phyloP scores from a whole-genome alignment of 371 early-diverging fungal genomes.

The Lichtheimia ornata region DNA sequence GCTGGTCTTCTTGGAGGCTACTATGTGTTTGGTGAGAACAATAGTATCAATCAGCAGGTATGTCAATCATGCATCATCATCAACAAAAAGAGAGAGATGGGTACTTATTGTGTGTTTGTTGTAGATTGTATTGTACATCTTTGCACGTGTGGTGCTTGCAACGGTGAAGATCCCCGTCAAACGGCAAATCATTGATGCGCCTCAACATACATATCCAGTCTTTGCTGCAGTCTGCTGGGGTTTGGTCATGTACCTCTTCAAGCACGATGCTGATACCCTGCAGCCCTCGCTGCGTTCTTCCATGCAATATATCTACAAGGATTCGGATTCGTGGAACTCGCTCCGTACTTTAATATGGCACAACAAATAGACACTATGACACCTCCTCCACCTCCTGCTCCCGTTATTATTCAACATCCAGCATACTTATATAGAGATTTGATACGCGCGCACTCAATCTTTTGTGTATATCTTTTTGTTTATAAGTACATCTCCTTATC shows the following conservation, averaged over 20 bases:
- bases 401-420: too few relatives aligned
- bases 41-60: constrained; percentile 94
- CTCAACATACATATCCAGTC: constrained; percentile 81
- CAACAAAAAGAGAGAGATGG: too few relatives aligned
- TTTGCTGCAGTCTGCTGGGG: constrained; percentile 98
- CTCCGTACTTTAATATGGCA: constrained; percentile 85
- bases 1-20: constrained; percentile 94
- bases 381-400: too few relatives aligned
- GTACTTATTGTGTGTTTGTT: too few relatives aligned
- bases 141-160: constrained; percentile 89
- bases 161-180: constrained; percentile 82
- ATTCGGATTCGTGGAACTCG: constrained; percentile 81
- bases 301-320: constrained; percentile 92
- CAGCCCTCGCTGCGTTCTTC: constrained; percentile 92
- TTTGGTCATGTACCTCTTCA: constrained; percentile 92
- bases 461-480: too few relatives aligned
- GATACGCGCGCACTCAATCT: too few relatives aligned
- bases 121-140: constrained; percentile 93
- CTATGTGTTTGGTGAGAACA: constrained; percentile 93
- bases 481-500: too few relatives aligned
- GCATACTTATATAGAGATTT: too few relatives aligned
- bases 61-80: background rate
- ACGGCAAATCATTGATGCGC: constrained; percentile 69
- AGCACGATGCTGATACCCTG: constrained; percentile 84
- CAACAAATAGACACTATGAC: constrained; percentile 66